Base-by-base conservation (phyloP, 176 grass and related monocot species). In the Carex parvula region DNA sequence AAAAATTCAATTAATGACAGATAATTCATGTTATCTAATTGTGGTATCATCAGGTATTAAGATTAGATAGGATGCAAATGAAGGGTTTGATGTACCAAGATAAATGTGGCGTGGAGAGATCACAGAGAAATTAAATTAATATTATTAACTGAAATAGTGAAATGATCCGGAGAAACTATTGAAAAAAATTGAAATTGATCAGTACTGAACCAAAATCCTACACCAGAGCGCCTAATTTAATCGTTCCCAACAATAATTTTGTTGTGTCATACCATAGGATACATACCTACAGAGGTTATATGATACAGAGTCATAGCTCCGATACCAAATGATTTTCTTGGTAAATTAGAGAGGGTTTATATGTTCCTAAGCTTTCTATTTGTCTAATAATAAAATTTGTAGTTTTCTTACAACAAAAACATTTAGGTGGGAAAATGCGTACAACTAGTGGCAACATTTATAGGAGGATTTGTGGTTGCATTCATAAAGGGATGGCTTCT, bases 401-500 rank as follows among this genome's bases (percentile, higher is more conserved):
- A 67, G 41, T 48, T 46, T 72, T 50, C 13, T 87, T 70, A 13
- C 32, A 17, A 32, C 26, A 70, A 41, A 13, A 29, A 56, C 65
- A 64, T 58, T 71, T 85, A 97, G 94, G 94, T 94, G 33, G 92
- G 94, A 41, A 97, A 97, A 63, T 94, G 92, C 59, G 70, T 88
- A 89, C 92, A 97, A 30, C 87, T 97, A 53, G 60, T 91, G 32
- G 57, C 92, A 42, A 94, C 90, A 32, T 97, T 97, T 70, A 12
- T 94, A 7, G 92, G 94, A 67, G 92, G 94, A 18, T 97, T 97
- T 26, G 79, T 91, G 5, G 56, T 97, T 85, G 94, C 92, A 77
- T 97, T 94, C 73, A 37, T 85, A 37, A 92, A 87, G 84, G 94
- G 94, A 73, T 97, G 94, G 92, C 92, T 91, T 84, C 90, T 97